phyloP scores from a whole-genome alignment of 805 yeast genomes.

The Candida fluviatilis region DNA sequence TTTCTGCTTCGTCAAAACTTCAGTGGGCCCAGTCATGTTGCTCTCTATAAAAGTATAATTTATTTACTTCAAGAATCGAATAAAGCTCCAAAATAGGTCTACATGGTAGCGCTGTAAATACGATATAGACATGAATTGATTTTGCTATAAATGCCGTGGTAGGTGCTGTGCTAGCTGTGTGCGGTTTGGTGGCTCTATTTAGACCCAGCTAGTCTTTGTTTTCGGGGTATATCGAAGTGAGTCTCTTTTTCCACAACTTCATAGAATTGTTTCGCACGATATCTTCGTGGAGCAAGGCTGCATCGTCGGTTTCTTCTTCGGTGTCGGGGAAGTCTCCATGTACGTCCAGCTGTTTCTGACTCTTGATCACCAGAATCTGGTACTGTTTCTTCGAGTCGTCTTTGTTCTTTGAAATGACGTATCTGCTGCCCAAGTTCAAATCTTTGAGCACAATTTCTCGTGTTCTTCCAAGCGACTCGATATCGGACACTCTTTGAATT shows the following conservation, averaged over 20 bases:
- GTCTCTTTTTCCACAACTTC: slow-evolving; percentile 48
- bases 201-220: neutral
- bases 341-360: slow-evolving; percentile 14
- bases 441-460: slow-evolving; percentile 73
- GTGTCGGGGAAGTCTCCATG: slow-evolving; percentile 17
- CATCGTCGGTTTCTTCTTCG: slow-evolving; percentile 21
- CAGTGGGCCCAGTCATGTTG: slow-evolving; percentile 4
- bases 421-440: slow-evolving; percentile 49
- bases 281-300: slow-evolving; percentile 57
- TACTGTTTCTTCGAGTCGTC: slow-evolving; percentile 10
- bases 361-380: slow-evolving; percentile 12
- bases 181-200: too few species aligned
- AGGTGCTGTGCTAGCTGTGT: too few species aligned
- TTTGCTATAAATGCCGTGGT: too few species aligned
- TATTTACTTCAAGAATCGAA: too few species aligned
- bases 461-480: slow-evolving; percentile 75
- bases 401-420: slow-evolving; percentile 21
- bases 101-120: neutral
- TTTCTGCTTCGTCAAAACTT: slow-evolving; percentile 10
- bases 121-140: neutral
- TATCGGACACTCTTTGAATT: slow-evolving; percentile 63
- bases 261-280: slow-evolving; percentile 51
- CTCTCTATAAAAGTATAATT: too few species aligned
- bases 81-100: neutral
- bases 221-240: slow-evolving; percentile 10